A percentile compares a stretch with the other conserved stretches of the same genome.
Evolutionary conservation across 495 filamentous ascomycete genomes (phyloP).

Genomic region (Lasiosphaeria miniovina): DNA sequence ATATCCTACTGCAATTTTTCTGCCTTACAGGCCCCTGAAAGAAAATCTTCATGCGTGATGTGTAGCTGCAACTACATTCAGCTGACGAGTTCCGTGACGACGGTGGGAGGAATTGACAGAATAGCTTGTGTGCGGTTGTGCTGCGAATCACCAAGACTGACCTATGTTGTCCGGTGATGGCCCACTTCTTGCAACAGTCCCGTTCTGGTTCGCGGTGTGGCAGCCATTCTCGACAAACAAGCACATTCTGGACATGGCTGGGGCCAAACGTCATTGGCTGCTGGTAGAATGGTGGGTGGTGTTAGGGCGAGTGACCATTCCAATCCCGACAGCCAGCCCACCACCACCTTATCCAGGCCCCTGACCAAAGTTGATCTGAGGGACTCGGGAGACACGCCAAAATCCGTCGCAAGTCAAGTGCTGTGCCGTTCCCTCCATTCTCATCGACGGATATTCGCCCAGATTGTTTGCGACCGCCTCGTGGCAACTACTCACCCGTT

Average conservation of each 20-base stretch:
- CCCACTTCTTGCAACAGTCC: background rate
- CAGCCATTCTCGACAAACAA: constrained; percentile 4
- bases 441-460: background rate
- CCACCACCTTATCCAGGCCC: constrained; percentile 12
- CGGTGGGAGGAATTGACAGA: too few species aligned
- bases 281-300: constrained; percentile 12
- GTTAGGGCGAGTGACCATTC: constrained; percentile 21
- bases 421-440: background rate
- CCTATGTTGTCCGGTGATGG: background rate
- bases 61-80: too few species aligned
- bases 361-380: background rate
- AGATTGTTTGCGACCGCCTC: background rate
- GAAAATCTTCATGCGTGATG: too few species aligned
- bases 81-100: too few species aligned
- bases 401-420: background rate
- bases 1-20: background rate
- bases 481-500: background rate
- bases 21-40: too few species aligned
- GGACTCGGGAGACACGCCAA: too few species aligned
- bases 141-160: background rate
- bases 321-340: constrained; percentile 11
- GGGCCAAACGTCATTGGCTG: constrained; percentile 39
- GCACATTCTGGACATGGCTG: constrained; percentile 38
- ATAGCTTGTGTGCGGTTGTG: too few species aligned
- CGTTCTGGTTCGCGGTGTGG: constrained; percentile 6